Evolutionary conservation across 2,329 filamentous ascomycete genomes (phyloP), one percentile per base, ranked within the genome.

Genomic region (Madurella fahalii): DNA sequence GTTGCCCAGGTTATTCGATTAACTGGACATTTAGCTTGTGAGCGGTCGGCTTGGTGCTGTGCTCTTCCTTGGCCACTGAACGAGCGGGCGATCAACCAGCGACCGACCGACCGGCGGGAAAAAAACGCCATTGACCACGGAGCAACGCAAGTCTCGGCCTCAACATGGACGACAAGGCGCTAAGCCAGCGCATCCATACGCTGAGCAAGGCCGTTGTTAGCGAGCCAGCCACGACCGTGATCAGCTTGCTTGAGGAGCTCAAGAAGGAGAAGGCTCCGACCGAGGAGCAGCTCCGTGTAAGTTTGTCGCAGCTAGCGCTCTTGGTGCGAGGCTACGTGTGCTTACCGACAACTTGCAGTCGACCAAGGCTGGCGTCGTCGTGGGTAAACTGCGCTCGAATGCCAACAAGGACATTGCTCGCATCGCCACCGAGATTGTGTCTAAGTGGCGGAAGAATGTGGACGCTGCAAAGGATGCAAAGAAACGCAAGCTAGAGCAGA

Each of bases 321-420:
- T 45, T 20, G 48, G 31, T 34, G 25, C 13, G 9, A 7, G 16
- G 45, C 32, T 20, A 40, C 2, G 39, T n/a, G 39, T 54, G 31
- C 46, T 53, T 34, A 55, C 45, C 34, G 16, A 34, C 43, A 43
- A n/a, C 37, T 31, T 44, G 30, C 50, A 87, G 84, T 79, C 87
- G 41, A 97, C 93, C n/a, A 89, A 87, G 64, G 93, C 95, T 49
- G 94, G 94, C 64, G 86, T 96, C 61, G 84, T 87, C 48, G 89
- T 97, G 59, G 93, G 92, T 70, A 93, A 91, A 69, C 82, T 86
- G 48, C 79, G 84, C 51, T 73, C 87, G 57, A 91, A 95, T 70
- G 72, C 84, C 54, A 87, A 95, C 77, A 91, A 89, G 70, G 84
- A 92, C 42, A 87, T 97, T 63, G 85, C 86, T 45, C 82, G 83